Percentiles rank a stretch among this genome's conserved stretches.
phyloP scores from a whole-genome alignment of 352 stramenopile genomes.

The Pythium dissimile region DNA sequence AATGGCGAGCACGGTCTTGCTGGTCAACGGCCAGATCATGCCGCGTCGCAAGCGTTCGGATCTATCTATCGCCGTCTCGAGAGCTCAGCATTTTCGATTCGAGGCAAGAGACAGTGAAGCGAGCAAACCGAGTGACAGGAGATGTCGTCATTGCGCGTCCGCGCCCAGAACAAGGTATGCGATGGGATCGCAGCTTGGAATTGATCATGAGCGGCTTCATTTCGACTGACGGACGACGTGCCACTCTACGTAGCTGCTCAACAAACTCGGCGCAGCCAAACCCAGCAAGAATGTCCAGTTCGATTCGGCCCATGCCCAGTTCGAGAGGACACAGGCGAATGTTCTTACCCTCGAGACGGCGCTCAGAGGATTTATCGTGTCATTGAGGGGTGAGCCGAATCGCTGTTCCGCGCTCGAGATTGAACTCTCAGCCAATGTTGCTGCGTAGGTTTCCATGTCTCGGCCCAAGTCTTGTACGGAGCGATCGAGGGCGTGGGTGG shows the following conservation, averaged over 20 bases:
- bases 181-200: not conserved
- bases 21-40: not conserved
- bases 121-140: not conserved
- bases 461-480: conserved; percentile 46
- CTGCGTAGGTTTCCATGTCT: conserved; percentile 43
- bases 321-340: conserved; percentile 51
- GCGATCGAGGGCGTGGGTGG: conserved; percentile 51
- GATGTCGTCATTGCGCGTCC: conserved; percentile 77
- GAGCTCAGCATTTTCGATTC: not conserved
- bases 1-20: not conserved
- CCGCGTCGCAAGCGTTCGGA: too few species aligned
- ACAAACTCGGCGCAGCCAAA: conserved; percentile 59
- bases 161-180: conserved; percentile 66
- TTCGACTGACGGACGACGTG: not conserved
- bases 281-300: conserved; percentile 80
- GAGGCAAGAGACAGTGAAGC: not conserved
- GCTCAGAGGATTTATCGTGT: conserved; percentile 51
- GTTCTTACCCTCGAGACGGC: conserved; percentile 46
- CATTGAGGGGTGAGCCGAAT: conserved; percentile 33
- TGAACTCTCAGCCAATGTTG: not conserved
- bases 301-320: conserved; percentile 53
- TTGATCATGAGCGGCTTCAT: too few species aligned
- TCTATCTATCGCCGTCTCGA: not conserved
- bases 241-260: conserved; percentile 37
- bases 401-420: not conserved